These are phyloP conservation scores for Candida xyloterini DNA, from an alignment of 805 yeast genomes.

Conservation along the genomic window DNA sequence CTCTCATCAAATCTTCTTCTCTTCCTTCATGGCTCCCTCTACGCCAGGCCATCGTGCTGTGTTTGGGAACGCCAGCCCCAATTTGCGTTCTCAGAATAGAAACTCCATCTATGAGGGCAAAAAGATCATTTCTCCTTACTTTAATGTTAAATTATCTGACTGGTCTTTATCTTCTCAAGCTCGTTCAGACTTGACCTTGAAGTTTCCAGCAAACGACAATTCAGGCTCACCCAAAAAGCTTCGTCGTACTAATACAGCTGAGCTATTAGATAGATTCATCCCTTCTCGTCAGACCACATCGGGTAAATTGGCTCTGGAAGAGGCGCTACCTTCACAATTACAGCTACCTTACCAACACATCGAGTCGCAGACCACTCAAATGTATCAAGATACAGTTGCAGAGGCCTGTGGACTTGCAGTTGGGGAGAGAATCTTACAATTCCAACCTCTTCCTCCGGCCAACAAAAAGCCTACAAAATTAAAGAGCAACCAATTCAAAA, in stretches of 20 bases:
- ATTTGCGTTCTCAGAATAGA: conserved; percentile 24
- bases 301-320: conserved; percentile 37
- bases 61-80: conserved; percentile 33
- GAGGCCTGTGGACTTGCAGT: conserved; percentile 90
- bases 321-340: conserved; percentile 18
- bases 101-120: conserved; percentile 31
- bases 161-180: conserved; percentile 28
- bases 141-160: conserved; percentile 34
- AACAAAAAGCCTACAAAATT: conserved; percentile 26
- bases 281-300: conserved; percentile 54
- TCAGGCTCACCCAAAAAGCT: conserved; percentile 28
- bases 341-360: conserved; percentile 53
- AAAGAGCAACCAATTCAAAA: conserved; percentile 19
- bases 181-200: conserved; percentile 6
- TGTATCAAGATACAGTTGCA: conserved; percentile 80
- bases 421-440: conserved; percentile 79
- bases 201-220: conserved; percentile 10
- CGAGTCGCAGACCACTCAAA: conserved; percentile 49
- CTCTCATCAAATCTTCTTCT: conserved; percentile 4
- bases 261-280: conserved; percentile 52
- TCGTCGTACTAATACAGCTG: conserved; percentile 36
- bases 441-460: conserved; percentile 83
- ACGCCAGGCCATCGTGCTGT: conserved; percentile 31
- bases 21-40: conserved; percentile 10
- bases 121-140: conserved; percentile 33